Evolutionary conservation across 208 protist species (phyloP).

Genomic region (Leishmania lainsoni): DNA sequence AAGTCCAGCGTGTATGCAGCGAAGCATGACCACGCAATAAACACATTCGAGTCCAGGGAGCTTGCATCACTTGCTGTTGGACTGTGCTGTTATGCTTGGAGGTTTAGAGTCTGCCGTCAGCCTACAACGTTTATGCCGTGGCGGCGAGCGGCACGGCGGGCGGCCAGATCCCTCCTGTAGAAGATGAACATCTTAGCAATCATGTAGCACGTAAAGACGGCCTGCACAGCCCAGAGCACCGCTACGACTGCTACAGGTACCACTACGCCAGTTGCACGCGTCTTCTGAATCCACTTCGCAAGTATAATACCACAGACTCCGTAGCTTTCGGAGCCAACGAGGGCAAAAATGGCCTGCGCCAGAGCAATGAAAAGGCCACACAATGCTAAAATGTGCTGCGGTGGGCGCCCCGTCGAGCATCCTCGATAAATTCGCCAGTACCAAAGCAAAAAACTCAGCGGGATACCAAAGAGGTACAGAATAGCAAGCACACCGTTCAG

Average conservation of each 20-base stretch:
- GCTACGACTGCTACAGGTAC: slow-evolving; percentile 55
- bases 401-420: slow-evolving; percentile 49
- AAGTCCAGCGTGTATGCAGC: background rate
- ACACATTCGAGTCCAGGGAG: background rate
- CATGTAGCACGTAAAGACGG: slow-evolving; percentile 48
- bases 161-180: slow-evolving; percentile 68
- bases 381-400: slow-evolving; percentile 56
- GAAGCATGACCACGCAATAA: background rate
- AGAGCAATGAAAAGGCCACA: slow-evolving; percentile 60
- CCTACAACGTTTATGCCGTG: slow-evolving; percentile 22
- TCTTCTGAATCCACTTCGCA: slow-evolving; percentile 34
- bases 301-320: slow-evolving; percentile 61
- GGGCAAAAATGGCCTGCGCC: slow-evolving; percentile 51
- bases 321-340: slow-evolving; percentile 48
- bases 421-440: slow-evolving; percentile 67
- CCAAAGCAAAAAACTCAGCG: slow-evolving; percentile 71
- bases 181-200: slow-evolving; percentile 56
- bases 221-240: slow-evolving; percentile 51
- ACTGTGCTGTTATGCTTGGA: background rate
- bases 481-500: slow-evolving; percentile 49
- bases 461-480: slow-evolving; percentile 63
- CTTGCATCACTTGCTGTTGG: background rate
- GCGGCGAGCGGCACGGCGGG: slow-evolving; percentile 39
- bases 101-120: background rate
- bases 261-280: slow-evolving; percentile 34